Evolutionary conservation across 148 eudicot genomes (phyloP).

Genomic region (Vaccinium darrowii): DNA sequence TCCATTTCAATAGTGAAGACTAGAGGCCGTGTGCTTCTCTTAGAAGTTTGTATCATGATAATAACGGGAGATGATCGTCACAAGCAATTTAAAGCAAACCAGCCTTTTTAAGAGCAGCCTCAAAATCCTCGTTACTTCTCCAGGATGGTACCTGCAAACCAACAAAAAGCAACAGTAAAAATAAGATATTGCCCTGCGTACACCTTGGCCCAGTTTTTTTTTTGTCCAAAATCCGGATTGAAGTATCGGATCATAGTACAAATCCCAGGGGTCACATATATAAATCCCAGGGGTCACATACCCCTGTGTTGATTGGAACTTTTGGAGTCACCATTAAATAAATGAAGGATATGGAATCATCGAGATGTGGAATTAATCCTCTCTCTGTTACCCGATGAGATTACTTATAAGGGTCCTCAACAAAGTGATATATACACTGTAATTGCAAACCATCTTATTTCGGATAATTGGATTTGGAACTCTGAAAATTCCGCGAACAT

Average conservation of each 20-base stretch:
- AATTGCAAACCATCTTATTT: neutral
- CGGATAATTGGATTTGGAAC: neutral
- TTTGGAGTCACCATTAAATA: neutral
- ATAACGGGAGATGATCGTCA: neutral
- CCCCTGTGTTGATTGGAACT: neutral
- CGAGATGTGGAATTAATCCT: neutral
- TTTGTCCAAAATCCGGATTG: neutral
- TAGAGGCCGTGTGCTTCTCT: neutral
- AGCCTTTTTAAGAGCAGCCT: conserved; percentile 67
- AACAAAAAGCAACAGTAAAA: neutral
- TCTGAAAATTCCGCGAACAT: neutral
- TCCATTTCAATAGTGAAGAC: neutral
- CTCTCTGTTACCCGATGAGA: neutral
- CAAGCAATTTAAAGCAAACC: conserved; percentile 30
- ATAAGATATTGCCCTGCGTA: neutral
- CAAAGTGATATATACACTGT: neutral
- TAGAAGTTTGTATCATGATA: neutral
- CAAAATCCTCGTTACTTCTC: conserved; percentile 53
- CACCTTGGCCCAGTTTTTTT: neutral
- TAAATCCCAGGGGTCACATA: neutral
- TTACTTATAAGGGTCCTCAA: neutral
- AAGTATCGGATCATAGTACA: neutral
- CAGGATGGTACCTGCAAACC: conserved; percentile 56
- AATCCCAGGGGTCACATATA: neutral
- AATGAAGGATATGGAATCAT: neutral